These are phyloP conservation scores for Gracilaria caudata DNA, from an alignment of 23 red algal species.

Conservation along the genomic window DNA sequence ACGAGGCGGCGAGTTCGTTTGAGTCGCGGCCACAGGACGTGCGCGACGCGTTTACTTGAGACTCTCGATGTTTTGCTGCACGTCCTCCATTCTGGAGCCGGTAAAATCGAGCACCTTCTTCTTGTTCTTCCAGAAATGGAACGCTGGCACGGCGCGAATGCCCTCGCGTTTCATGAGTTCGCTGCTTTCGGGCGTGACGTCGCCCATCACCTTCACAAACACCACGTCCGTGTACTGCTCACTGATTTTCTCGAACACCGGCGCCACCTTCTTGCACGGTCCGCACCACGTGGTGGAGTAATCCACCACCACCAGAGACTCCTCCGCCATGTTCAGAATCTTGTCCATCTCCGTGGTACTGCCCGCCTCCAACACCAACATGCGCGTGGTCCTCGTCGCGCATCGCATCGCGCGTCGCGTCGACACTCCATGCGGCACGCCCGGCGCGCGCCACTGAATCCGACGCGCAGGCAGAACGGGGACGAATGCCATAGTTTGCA, in stretches of 20 bases:
- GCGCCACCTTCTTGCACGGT: slow-evolving; percentile 92
- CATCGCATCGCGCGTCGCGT: not conserved
- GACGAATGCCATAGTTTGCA: too few relatives aligned
- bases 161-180: slow-evolving; percentile 90
- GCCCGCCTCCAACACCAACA: slow-evolving; percentile 62
- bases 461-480: too few relatives aligned
- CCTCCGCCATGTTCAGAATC: slow-evolving; percentile 58
- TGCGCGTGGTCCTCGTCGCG: not conserved
- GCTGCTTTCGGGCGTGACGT: slow-evolving; percentile 64
- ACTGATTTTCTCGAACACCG: slow-evolving; percentile 72
- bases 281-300: slow-evolving; percentile 97
- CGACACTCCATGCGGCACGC: not conserved
- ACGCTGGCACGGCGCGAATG: slow-evolving; percentile 92
- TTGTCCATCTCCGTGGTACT: slow-evolving; percentile 74
- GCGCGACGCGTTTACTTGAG: slow-evolving; percentile 69
- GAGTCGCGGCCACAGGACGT: not conserved
- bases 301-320: slow-evolving; percentile 80
- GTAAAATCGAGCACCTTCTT: slow-evolving; percentile 76
- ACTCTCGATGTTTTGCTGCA: slow-evolving; percentile 69
- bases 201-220: slow-evolving; percentile 97
- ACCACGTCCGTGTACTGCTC: slow-evolving; percentile 90
- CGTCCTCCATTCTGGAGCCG: slow-evolving; percentile 79
- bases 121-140: slow-evolving; percentile 90
- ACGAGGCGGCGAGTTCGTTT: slow-evolving; percentile 14
- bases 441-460: not conserved